A percentile compares a stretch with the other conserved stretches of the same genome.
phyloP scores from a whole-genome alignment of 2,329 filamentous ascomycete species.

The Colletotrichum sp. region DNA sequence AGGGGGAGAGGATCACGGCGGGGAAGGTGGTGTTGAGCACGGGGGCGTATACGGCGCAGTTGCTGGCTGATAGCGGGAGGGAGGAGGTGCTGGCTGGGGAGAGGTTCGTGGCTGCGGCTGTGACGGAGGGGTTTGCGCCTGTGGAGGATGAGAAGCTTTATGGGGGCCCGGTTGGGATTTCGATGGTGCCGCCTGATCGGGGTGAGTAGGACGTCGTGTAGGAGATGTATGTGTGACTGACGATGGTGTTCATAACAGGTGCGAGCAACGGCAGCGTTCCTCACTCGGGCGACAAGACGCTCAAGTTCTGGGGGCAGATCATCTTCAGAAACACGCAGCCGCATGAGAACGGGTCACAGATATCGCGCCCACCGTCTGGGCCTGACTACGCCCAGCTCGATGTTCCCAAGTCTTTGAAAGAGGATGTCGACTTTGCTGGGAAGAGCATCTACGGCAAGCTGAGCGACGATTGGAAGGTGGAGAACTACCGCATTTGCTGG shows the following conservation, averaged over 20 bases:
- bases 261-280: slow-evolving; percentile 52
- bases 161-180: slow-evolving; percentile 45
- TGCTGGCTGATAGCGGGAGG: slow-evolving; percentile 47
- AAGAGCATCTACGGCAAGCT: slow-evolving; percentile 58
- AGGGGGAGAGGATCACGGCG: slow-evolving; percentile 50
- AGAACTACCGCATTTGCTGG: slow-evolving; percentile 63
- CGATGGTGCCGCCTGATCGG: background rate
- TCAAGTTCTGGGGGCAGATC: slow-evolving; percentile 57
- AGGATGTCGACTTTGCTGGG: slow-evolving; percentile 55
- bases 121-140: slow-evolving; percentile 52
- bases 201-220: too few species aligned
- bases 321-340: slow-evolving; percentile 53
- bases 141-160: slow-evolving; percentile 44
- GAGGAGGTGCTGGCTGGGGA: slow-evolving; percentile 49
- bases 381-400: slow-evolving; percentile 60
- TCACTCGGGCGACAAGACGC: slow-evolving; percentile 37
- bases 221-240: too few species aligned
- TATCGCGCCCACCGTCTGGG: slow-evolving; percentile 52
- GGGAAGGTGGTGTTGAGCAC: slow-evolving; percentile 54
- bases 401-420: slow-evolving; percentile 49
- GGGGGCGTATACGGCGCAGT: slow-evolving; percentile 53
- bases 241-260: background rate
- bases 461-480: slow-evolving; percentile 54
- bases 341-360: slow-evolving; percentile 44
- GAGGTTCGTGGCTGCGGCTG: slow-evolving; percentile 57